Base-by-base conservation (phyloP, 129 eudicot species). In the Helianthus tuberosus region DNA sequence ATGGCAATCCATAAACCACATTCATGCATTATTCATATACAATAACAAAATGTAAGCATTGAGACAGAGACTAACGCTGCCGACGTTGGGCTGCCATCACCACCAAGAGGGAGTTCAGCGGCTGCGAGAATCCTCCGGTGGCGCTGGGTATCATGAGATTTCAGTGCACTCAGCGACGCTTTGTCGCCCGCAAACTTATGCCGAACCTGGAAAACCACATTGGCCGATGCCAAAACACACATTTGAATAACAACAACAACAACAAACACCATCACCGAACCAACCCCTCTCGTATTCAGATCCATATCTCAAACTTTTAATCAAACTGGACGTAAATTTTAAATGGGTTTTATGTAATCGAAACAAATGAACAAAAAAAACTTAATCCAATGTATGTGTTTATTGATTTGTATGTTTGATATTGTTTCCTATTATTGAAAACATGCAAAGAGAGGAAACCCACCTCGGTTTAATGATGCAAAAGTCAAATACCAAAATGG, bases 61-160 rank as follows among this genome's bases (percentile, higher is more conserved):
- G 39, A 57, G 52, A 69, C 15, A 81, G 35, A 63, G 48, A 73
- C 91, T 75, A 79, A 91, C 97, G 95, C 93, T 41, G 89, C 74
- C 52, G 82, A 86, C 4, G 92, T 82, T 12, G 97, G 95, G 29
- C 82, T 72, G 46, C 92, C 92, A 49, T 91, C 83, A 62, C 97
- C 97, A 59, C 97, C 97, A 25, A 91, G 71, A 47, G 86, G 82
- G 32, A 91, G 72, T 76, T 91, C 92, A 17, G 84, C 35, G 47
- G 84, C 83, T 4, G 85, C 63, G 3, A 90, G 85, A 74, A 77
- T 71, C 76, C 96, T 71, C 48, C 87, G 83, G 54, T 90, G 93
- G 55, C 96, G 93, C n/a, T 50, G 58, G 13, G 51, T 47, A 76
- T 90, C 96, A 65, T 87, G 93, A 13, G 78, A 81, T 68, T 50